Base-by-base conservation (phyloP, 2,329 filamentous ascomycete genomes). In the Botrytis hyacinthi region DNA sequence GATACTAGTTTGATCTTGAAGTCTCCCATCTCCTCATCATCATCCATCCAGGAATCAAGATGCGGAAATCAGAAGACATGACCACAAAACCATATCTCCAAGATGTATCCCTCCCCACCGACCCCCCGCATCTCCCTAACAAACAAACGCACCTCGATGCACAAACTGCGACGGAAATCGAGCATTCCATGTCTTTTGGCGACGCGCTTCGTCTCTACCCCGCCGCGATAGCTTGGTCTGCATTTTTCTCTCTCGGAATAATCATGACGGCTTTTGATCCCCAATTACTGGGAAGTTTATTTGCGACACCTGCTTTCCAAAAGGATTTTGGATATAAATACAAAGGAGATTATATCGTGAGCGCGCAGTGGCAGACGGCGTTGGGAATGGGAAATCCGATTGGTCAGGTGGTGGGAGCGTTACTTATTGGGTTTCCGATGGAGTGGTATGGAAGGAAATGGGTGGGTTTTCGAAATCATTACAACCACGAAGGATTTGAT, bases 381-480 rank as follows among this genome's bases (percentile, higher is more conserved):
- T 66, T 80, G 5, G 77, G 77, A 16, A 78, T 77, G 74, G 77
- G 76, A 18, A 78, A 76, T 72, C 76, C 77, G 3, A 77, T 79
- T 32, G 78, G 78, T 6, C 76, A 76, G 65, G 73, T 79, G 32
- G 22, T 79, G 5, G 78, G 78, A 8, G 87, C 87, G 18, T 81
- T 90, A 40, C 77, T 76, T 86, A 88, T 48, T 85, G 91, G 75
- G 3, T 79, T 57, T 63, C 78, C 77, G 2, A 65, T 79, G 37
- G 78, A 79, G 46, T 71, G 72, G 61, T 78, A 71, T 20, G 78
- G 78, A 37, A 71, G 76, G 44, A 78, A 73, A 70, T 68, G 70
- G 72, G 74, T 71, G 60, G 74, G n/a, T 76, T 63, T 40, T 61
- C 32, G 48, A 18, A 9, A 29, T 29, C 4, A 54, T 65, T 29